A percentile compares a stretch with the other conserved stretches of the same genome.
Evolutionary conservation across 768 basidiomycete species (phyloP).

Genomic region (Tremella mesenterica): DNA sequence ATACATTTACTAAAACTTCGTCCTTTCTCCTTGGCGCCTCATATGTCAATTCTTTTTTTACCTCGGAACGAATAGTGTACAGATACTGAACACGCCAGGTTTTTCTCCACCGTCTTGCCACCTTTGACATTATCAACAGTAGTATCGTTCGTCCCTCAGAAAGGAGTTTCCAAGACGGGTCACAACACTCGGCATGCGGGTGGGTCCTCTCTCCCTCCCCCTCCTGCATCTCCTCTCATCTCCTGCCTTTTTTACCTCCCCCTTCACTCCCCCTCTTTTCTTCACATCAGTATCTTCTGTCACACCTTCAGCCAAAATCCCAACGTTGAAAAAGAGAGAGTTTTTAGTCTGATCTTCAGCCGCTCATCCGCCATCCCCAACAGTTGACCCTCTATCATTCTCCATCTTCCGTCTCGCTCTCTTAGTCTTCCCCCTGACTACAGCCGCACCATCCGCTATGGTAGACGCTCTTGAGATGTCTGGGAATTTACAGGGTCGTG

Average conservation of each 20-base stretch:
- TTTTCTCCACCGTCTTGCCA: slow-evolving; percentile 37
- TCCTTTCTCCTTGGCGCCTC: not conserved
- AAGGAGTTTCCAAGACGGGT: slow-evolving; percentile 9
- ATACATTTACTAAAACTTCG: not conserved
- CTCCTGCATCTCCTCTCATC: no score
- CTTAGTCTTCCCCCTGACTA: slow-evolving; percentile 37
- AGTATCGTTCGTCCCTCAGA: slow-evolving; percentile 29
- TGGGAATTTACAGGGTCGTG: slow-evolving; percentile 33
- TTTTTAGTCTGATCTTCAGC: not conserved
- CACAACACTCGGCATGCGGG: slow-evolving; percentile 19
- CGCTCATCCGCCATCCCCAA: slow-evolving; percentile 18
- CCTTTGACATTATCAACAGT: slow-evolving; percentile 32
- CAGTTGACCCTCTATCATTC: slow-evolving; percentile 34
- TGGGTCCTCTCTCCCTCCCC: slow-evolving; percentile 9
- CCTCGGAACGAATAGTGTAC: not conserved
- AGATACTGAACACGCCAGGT: slow-evolving; percentile 16
- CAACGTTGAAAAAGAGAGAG: not conserved
- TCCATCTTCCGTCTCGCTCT: slow-evolving; percentile 34
- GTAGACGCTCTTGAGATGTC: slow-evolving; percentile 32
- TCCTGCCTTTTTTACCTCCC: not conserved
- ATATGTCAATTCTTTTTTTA: not conserved
- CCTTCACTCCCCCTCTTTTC: not conserved
- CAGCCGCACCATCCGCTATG: slow-evolving; percentile 34
- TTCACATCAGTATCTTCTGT: not conserved
- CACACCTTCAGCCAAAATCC: not conserved